Evolutionary conservation across 176 grass and related monocot genomes (phyloP).

Genomic region (Lolium perenne): DNA sequence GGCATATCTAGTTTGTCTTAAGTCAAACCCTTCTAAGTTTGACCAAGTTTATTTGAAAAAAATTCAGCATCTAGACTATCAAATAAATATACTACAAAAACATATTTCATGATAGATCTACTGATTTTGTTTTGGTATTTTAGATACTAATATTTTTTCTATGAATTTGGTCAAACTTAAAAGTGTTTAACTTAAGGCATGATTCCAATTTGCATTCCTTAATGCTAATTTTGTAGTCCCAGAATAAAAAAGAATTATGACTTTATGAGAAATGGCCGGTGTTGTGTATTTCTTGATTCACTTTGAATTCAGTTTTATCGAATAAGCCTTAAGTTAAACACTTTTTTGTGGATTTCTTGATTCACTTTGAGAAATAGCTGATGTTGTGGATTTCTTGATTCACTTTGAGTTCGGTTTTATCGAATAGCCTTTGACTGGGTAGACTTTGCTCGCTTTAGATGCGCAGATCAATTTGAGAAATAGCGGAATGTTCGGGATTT

Average conservation of each 20-base stretch:
- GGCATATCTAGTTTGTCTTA: neutral
- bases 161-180: neutral
- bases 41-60: neutral
- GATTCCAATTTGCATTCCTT: conserved; percentile 3
- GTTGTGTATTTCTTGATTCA: conserved; percentile 6
- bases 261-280: neutral
- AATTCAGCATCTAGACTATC: neutral
- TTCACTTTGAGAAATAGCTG: no score
- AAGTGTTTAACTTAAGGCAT: neutral
- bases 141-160: neutral
- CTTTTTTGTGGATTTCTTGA: no score
- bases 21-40: neutral
- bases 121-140: neutral
- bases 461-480: neutral
- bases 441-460: conserved; percentile 6
- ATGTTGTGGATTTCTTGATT: conserved; percentile 13
- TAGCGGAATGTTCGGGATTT: neutral
- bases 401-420: conserved; percentile 7
- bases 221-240: neutral
- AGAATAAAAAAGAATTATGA: neutral
- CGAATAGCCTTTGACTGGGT: neutral
- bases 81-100: neutral
- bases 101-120: neutral
- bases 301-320: conserved; percentile 11
- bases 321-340: no score